These are phyloP conservation scores for Colletotrichum tropicicola DNA, from an alignment of 2,329 filamentous ascomycete genomes.

Conservation along the genomic window DNA sequence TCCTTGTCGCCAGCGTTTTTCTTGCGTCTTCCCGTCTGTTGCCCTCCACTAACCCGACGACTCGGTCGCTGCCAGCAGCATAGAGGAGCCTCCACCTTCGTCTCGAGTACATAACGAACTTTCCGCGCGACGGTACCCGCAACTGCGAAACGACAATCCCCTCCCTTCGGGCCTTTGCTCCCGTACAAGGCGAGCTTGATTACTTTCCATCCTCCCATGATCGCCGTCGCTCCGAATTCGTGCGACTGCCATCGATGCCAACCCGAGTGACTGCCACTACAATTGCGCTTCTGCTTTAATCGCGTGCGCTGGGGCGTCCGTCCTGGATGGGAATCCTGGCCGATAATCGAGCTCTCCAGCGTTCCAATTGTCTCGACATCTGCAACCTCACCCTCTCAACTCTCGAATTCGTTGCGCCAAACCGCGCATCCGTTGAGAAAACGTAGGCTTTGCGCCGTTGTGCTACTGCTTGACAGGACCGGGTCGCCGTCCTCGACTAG, in stretches of 20 bases:
- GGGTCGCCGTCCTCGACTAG: conserved; percentile 24
- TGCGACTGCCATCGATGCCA: conserved; percentile 16
- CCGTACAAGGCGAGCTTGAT: conserved; percentile 1
- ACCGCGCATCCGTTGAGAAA: conserved; percentile 3
- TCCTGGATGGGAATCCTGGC: conserved; percentile 13
- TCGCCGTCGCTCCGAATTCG: not conserved
- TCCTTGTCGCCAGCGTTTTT: not conserved
- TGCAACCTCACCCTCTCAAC: not conserved
- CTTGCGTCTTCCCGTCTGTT: not conserved
- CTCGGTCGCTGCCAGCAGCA: conserved; percentile 22
- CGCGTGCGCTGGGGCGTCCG: conserved; percentile 5
- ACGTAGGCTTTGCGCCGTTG: conserved; percentile 1
- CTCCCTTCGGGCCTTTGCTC: not conserved
- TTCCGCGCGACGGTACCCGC: conserved; percentile 28
- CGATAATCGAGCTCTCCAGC: conserved; percentile 8
- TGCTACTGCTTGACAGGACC: conserved; percentile 12
- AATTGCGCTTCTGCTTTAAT: conserved; percentile 6
- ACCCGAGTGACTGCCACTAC: conserved; percentile 8
- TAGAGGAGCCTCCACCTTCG: conserved; percentile 28
- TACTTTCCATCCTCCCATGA: conserved; percentile 4
- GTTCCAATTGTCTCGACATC: conserved; percentile 9
- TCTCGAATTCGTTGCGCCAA: not conserved
- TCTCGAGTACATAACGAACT: conserved; percentile 27
- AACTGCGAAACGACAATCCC: conserved; percentile 29
- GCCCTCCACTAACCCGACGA: conserved; percentile 19